Conservation (phyloP, 2,329 filamentous ascomycete species). For the Ophiocordyceps sinensis region DNA sequence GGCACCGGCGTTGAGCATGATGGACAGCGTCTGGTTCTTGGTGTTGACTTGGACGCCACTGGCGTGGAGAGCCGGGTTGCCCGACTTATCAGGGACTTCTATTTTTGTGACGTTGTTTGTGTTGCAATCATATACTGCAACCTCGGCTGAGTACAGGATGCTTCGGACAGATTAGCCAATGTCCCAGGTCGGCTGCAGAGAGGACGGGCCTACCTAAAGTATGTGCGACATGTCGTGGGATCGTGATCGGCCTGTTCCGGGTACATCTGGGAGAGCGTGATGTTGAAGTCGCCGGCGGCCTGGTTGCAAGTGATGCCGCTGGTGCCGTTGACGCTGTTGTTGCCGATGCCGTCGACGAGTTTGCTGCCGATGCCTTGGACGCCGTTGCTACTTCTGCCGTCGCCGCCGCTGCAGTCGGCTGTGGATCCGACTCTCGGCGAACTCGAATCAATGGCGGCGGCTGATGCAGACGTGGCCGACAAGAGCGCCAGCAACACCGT, state of each 20-base stretch:
- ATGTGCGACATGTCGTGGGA: constrained; percentile 5
- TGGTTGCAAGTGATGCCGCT: neutral
- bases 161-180: neutral
- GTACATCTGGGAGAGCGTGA: constrained; percentile 6
- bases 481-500: too few relatives aligned
- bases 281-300: neutral
- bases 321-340: too few relatives aligned
- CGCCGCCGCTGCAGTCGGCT: too few relatives aligned
- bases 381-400: too few relatives aligned
- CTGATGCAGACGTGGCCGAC: too few relatives aligned
- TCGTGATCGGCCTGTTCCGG: constrained; percentile 11
- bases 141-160: constrained; percentile 1
- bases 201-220: constrained; percentile 5
- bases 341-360: too few relatives aligned
- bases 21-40: constrained; percentile 14
- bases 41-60: constrained; percentile 21
- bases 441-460: too few relatives aligned
- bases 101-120: constrained; percentile 11
- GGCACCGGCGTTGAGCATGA: constrained; percentile 19
- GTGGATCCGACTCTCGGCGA: too few relatives aligned
- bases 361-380: too few relatives aligned
- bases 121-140: neutral
- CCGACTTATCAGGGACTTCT: constrained; percentile 14
- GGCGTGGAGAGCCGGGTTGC: constrained; percentile 4
- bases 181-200: too few relatives aligned